Conservation (phyloP, 352 stramenopile species). For the Hyaloperonospora brassicae region DNA sequence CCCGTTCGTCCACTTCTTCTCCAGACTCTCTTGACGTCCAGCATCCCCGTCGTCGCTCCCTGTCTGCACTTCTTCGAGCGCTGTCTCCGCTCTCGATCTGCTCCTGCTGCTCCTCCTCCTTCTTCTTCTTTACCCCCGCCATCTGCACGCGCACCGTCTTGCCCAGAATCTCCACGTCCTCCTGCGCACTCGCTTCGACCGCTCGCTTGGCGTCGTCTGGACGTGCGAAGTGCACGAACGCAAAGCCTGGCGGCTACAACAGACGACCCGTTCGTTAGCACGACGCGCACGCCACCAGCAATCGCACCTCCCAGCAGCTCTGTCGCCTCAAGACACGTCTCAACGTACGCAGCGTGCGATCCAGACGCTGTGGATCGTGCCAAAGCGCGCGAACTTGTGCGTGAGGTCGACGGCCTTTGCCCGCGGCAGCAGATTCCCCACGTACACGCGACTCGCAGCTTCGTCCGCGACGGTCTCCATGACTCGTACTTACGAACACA, state of each 20-base stretch:
- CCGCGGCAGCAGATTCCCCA: conserved; percentile 65
- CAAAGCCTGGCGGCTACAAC: conserved; percentile 65
- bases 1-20: conserved; percentile 1
- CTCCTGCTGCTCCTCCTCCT: conserved; percentile 1
- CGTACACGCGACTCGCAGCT: conserved; percentile 51
- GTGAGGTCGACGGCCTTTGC: conserved; percentile 61
- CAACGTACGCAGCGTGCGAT: conserved; percentile 53
- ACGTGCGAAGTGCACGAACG: conserved; percentile 59
- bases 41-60: background rate
- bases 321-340: background rate
- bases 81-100: background rate
- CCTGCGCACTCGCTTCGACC: conserved; percentile 34
- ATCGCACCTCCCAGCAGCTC: background rate
- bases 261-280: conserved; percentile 1
- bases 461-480: conserved; percentile 8
- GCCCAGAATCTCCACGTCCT: conserved; percentile 50
- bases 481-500: background rate
- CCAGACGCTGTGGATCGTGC: conserved; percentile 66
- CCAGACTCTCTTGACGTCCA: background rate
- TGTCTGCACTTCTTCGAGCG: background rate
- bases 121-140: conserved; percentile 31
- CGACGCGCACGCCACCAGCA: too few relatives aligned
- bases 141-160: conserved; percentile 72
- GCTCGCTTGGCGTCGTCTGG: conserved; percentile 39
- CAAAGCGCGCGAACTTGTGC: conserved; percentile 52